Base-by-base conservation (phyloP, 2,329 filamentous ascomycete genomes). In the Aspergillus aculeatus region DNA sequence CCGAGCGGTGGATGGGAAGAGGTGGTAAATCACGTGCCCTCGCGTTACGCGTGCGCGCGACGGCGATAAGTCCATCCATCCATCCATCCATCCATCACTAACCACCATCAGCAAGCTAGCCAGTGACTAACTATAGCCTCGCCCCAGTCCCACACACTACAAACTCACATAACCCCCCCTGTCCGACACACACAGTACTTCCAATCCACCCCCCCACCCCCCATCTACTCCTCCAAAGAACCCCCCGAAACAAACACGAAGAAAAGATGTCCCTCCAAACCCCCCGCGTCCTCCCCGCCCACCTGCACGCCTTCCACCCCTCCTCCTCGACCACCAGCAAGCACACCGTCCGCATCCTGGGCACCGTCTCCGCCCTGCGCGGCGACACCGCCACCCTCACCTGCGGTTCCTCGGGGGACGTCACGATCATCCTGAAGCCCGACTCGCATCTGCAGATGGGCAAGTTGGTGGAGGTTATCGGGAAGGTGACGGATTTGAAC, bases 311-410 rank as follows among this genome's bases (percentile, higher is more conserved):
- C 71, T 96, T 93, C 79, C 82, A 87, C 66, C 82, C 83, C 66
- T 84, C 75, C 50, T 69, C 67, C 59, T 59, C 69, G 26, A 35
- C 11, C 26, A 58, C 56, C 32, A 67, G 68, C 31, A 68, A 69
- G 71, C 80, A 86, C 65, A 90, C 90, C 63, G 90, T 98, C 63
- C 92, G 92, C 68, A 82, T 98, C 57, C 83, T 96, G 5, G 95
- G 95, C 69, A 92, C 89, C 69, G 92, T 98, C 50, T 84, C 86
- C 4, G 88, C 95, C 69, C 82, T 98, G 24, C 88, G 88, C 54
- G 93, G 93, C 66, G 90, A 95, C 55, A 84, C 85, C 54, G 94
- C 92, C 0, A 86, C 87, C 5, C 84, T 98, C 31, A 92, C 96
- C 59, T 89, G 91, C 5, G 89, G 82, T 2, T 68, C 64, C 26